Evolutionary conservation across 306 rosid genomes (phyloP).

Genomic region (barrel medic (Medicago truncatula)): DNA sequence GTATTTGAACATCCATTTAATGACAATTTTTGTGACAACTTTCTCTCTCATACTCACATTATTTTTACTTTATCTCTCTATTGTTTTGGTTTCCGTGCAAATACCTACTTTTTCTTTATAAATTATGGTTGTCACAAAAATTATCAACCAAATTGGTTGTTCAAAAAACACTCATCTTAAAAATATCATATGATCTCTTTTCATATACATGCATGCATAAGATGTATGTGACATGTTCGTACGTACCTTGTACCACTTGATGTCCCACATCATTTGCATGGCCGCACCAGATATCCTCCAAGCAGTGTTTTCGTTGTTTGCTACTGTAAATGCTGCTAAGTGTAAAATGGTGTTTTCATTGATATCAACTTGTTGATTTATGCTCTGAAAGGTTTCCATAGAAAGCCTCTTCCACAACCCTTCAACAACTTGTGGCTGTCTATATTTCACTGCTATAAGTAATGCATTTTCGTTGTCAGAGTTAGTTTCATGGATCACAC

Average conservation of each 20-base stretch:
- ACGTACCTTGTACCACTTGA: conserved; percentile 52
- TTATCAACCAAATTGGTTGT: too few relatives aligned
- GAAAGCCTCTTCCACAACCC: background rate
- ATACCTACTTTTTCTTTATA: too few relatives aligned
- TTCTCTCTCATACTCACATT: too few relatives aligned
- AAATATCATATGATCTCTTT: too few relatives aligned
- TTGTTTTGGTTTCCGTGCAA: too few relatives aligned
- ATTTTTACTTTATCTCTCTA: too few relatives aligned
- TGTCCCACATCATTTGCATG: conserved; percentile 53
- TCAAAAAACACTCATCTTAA: too few relatives aligned
- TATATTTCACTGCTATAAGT: conserved; percentile 36
- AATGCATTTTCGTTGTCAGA: conserved; percentile 37
- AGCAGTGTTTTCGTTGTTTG: background rate
- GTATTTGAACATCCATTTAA: too few relatives aligned
- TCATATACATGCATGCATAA: too few relatives aligned
- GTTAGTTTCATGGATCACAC: conserved; percentile 32
- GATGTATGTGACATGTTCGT: background rate
- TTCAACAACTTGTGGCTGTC: conserved; percentile 28
- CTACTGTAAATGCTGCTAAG: conserved; percentile 27
- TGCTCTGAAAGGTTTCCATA: background rate
- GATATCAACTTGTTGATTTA: conserved; percentile 9
- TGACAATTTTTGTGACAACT: too few relatives aligned
- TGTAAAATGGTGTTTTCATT: conserved; percentile 44
- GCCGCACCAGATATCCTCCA: conserved; percentile 51
- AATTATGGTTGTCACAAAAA: too few relatives aligned